Conservation (phyloP, 1,139 yeast genomes). For the Kodamaea suecica region DNA sequence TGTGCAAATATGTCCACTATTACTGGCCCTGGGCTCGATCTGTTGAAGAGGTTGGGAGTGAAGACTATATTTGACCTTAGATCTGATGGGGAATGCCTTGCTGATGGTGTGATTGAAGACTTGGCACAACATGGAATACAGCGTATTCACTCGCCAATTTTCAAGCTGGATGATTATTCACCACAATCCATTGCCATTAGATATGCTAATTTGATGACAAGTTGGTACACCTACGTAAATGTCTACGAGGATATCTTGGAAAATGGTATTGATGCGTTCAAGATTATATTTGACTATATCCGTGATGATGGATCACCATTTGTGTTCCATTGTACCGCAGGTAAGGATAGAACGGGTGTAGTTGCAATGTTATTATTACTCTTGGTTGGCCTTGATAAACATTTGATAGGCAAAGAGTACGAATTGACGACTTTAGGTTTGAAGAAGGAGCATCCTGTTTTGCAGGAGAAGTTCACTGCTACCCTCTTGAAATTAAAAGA, state of each 20-base stretch:
- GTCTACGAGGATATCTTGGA: slow-evolving; percentile 62
- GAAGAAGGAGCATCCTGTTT: slow-evolving; percentile 42
- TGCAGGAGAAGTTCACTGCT: slow-evolving; percentile 33
- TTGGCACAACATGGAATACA: slow-evolving; percentile 42
- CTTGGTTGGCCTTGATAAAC: slow-evolving; percentile 62
- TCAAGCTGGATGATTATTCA: slow-evolving; percentile 53
- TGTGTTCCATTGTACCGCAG: slow-evolving; percentile 79
- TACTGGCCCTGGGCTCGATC: slow-evolving; percentile 43
- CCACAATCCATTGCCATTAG: slow-evolving; percentile 64
- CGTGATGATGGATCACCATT: slow-evolving; percentile 54
- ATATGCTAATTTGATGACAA: slow-evolving; percentile 54
- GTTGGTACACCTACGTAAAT: slow-evolving; percentile 61
- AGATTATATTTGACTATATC: slow-evolving; percentile 48
- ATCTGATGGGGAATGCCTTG: slow-evolving; percentile 54
- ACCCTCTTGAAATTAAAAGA: slow-evolving; percentile 29
- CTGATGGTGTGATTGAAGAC: slow-evolving; percentile 45
- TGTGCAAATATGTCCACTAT: slow-evolving; percentile 58
- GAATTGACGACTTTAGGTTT: slow-evolving; percentile 72
- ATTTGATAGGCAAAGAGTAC: slow-evolving; percentile 67
- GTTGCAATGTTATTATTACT: slow-evolving; percentile 64
- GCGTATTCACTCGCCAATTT: slow-evolving; percentile 62
- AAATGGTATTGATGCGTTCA: slow-evolving; percentile 46
- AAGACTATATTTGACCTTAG: slow-evolving; percentile 66
- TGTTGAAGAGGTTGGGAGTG: slow-evolving; percentile 46
- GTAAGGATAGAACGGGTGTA: slow-evolving; percentile 84